These are phyloP conservation scores for Aspergillus felis DNA, from an alignment of 2,329 filamentous ascomycete species.

Conservation along the genomic window DNA sequence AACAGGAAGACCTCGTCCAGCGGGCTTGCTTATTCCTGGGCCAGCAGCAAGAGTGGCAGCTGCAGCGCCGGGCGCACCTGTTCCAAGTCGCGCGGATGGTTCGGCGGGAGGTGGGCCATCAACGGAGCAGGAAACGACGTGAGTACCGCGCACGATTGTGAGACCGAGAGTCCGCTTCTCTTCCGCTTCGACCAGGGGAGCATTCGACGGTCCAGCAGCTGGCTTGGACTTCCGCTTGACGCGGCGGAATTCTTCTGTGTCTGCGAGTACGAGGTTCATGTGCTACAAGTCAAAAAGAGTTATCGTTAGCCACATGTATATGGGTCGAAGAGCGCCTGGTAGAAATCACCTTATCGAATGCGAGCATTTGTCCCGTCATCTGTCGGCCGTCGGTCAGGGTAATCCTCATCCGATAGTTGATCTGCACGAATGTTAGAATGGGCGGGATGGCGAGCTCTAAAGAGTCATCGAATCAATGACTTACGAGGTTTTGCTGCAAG, in stretches of 20 bases:
- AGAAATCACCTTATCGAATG: conserved; percentile 80
- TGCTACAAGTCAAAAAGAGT: conserved; percentile 55
- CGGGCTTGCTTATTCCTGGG: conserved; percentile 84
- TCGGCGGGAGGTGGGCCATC: conserved; percentile 95
- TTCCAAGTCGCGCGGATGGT: conserved; percentile 82
- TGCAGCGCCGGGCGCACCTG: conserved; percentile 60
- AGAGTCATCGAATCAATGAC: conserved; percentile 22
- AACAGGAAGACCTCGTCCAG: conserved; percentile 77
- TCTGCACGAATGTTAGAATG: conserved; percentile 60
- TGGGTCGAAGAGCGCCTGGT: background rate
- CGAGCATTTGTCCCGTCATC: conserved; percentile 97
- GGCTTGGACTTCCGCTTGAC: conserved; percentile 80
- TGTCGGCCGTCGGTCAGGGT: conserved; percentile 92
- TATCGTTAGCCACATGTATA: background rate
- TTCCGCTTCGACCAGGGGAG: conserved; percentile 75
- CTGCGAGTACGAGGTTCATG: conserved; percentile 98
- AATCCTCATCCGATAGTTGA: conserved; percentile 99
- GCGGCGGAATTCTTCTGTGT: conserved; percentile 95
- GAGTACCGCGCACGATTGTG: conserved; percentile 88
- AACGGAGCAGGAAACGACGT: conserved; percentile 91
- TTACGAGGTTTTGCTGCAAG: conserved; percentile 62
- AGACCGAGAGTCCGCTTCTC: conserved; percentile 97
- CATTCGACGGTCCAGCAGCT: conserved; percentile 55
- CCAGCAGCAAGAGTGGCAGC: conserved; percentile 72
- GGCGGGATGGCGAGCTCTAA: background rate